phyloP scores from a whole-genome alignment of 2,329 filamentous ascomycete species.

The Microcyclospora tardicrescens region DNA sequence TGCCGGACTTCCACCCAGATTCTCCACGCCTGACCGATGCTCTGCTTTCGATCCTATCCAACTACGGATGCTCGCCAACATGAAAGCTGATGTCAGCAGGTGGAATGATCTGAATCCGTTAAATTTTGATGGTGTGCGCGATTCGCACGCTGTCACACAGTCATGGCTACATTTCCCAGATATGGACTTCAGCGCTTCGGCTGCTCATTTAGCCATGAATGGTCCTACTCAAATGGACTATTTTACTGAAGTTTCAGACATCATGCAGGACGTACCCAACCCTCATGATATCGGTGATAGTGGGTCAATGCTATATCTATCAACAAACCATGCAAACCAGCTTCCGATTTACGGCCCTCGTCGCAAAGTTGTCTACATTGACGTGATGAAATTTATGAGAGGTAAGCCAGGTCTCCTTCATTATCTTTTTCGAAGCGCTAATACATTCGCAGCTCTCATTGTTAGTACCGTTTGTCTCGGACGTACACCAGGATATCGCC shows the following conservation, averaged over 20 bases:
- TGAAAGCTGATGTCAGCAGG: conserved; percentile 1
- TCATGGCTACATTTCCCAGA: conserved; percentile 19
- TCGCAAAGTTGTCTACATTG: conserved; percentile 29
- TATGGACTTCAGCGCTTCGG: conserved; percentile 6
- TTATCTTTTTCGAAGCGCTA: neutral
- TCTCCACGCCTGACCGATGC: neutral
- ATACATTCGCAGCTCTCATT: conserved; percentile 12
- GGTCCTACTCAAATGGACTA: neutral
- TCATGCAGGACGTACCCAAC: neutral
- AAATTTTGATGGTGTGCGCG: conserved; percentile 10
- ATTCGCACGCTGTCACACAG: conserved; percentile 11
- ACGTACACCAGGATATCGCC: neutral
- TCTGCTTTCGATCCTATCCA: neutral
- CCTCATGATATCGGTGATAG: neutral
- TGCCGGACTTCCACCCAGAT: neutral
- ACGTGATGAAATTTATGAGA: conserved; percentile 31
- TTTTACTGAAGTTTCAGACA: neutral
- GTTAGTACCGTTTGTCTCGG: neutral
- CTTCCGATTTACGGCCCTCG: neutral
- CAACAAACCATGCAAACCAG: neutral
- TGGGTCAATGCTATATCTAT: neutral
- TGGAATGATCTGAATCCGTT: conserved; percentile 4
- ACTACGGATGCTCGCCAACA: neutral
- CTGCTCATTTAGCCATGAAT: too few relatives aligned
- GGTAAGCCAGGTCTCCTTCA: conserved; percentile 21